phyloP scores from a whole-genome alignment of 148 eudicot genomes.

The Diospyros lotus region DNA sequence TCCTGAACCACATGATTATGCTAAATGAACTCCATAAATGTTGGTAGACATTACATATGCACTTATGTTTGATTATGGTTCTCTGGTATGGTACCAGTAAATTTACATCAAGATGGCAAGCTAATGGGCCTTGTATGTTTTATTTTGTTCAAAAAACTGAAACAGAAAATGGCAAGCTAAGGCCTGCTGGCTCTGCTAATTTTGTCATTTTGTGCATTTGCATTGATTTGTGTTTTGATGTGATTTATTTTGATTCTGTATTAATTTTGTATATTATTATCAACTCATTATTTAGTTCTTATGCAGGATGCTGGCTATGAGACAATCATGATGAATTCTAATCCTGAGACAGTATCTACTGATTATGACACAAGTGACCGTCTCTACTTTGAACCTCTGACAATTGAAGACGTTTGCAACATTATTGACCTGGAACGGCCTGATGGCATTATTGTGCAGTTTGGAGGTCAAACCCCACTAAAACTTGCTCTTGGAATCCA shows the following conservation, averaged over 20 bases:
- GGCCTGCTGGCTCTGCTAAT: background rate
- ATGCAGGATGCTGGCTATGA: slow-evolving; percentile 85
- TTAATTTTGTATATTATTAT: background rate
- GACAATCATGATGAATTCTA: slow-evolving; percentile 99
- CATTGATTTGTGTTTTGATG: background rate
- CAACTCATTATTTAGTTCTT: slow-evolving; percentile 9
- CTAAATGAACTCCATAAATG: background rate
- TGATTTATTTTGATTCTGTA: background rate
- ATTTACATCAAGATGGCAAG: no score
- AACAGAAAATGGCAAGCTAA: background rate
- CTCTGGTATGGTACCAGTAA: no score
- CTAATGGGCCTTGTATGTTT: no score
- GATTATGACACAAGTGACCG: slow-evolving; percentile 98
- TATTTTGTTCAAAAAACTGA: background rate
- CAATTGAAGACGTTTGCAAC: slow-evolving; percentile 95
- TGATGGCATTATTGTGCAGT: slow-evolving; percentile 95
- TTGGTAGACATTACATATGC: background rate
- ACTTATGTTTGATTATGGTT: background rate
- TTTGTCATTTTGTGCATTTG: background rate
- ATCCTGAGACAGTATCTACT: slow-evolving; percentile 99
- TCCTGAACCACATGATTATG: background rate
- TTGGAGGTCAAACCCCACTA: slow-evolving; percentile 97
- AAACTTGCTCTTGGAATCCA: slow-evolving; percentile 87
- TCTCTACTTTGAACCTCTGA: slow-evolving; percentile 93
- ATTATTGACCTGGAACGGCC: slow-evolving; percentile 92